These are phyloP conservation scores for Biancaea sappan DNA, from an alignment of 306 rosid species.

Conservation along the genomic window DNA sequence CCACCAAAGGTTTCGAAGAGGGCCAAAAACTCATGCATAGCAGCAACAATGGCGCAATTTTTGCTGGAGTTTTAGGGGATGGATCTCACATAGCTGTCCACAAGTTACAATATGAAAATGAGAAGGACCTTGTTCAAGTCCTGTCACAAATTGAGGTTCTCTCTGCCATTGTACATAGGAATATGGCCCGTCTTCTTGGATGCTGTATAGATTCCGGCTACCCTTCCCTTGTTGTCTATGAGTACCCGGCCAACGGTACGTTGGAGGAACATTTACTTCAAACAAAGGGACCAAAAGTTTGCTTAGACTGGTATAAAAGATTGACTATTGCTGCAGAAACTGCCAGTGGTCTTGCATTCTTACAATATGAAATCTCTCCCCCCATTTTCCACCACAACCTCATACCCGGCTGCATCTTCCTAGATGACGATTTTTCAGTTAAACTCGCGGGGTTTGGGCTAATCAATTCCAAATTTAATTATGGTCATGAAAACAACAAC, in stretches of 20 bases:
- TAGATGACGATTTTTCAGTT: slow-evolving; percentile 59
- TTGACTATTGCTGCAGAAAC: slow-evolving; percentile 76
- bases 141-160: slow-evolving; percentile 75
- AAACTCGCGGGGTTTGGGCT: slow-evolving; percentile 77
- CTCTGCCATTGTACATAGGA: slow-evolving; percentile 56
- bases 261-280: slow-evolving; percentile 70
- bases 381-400: slow-evolving; percentile 85
- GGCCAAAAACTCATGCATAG: slow-evolving; percentile 56
- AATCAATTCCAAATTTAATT: slow-evolving; percentile 31
- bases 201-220: slow-evolving; percentile 70
- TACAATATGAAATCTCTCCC: slow-evolving; percentile 71
- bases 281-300: slow-evolving; percentile 46
- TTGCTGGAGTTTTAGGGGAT: slow-evolving; percentile 67
- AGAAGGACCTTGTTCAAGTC: slow-evolving; percentile 61
- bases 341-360: slow-evolving; percentile 68
- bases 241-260: slow-evolving; percentile 75
- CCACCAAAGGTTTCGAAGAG: slow-evolving; percentile 69
- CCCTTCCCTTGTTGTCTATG: slow-evolving; percentile 70
- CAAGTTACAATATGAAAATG: slow-evolving; percentile 62
- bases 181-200: slow-evolving; percentile 68
- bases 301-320: slow-evolving; percentile 81
- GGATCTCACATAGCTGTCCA: slow-evolving; percentile 83
- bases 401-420: slow-evolving; percentile 63
- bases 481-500: slow-evolving; percentile 36
- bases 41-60: slow-evolving; percentile 55